Percentiles rank a stretch among this genome's conserved stretches.
phyloP scores from a whole-genome alignment of 768 basidiomycete genomes.

The Mycena capillaripes region DNA sequence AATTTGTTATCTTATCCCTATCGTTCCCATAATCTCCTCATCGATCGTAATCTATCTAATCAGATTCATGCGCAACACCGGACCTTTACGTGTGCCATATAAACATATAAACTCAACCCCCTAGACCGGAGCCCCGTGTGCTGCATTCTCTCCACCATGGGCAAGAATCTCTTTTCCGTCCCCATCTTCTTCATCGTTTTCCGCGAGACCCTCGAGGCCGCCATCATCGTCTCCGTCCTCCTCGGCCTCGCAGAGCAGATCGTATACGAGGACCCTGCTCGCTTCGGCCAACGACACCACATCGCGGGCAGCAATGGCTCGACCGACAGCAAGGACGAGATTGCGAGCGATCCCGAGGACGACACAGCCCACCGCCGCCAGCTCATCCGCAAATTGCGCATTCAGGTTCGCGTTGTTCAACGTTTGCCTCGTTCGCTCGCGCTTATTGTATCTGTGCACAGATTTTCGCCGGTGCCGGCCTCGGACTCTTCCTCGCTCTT shows the following conservation, averaged over 20 bases:
- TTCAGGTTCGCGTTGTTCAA: constrained; percentile 60
- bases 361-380: constrained; percentile 52
- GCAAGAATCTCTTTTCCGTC: constrained; percentile 84
- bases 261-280: constrained; percentile 56
- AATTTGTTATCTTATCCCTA: background rate
- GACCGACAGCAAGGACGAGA: constrained; percentile 45
- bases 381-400: constrained; percentile 76
- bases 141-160: constrained; percentile 59
- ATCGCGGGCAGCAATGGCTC: constrained; percentile 20
- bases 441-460: constrained; percentile 43
- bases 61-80: background rate
- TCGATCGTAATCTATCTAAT: background rate
- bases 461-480: constrained; percentile 82
- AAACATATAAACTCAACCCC: background rate
- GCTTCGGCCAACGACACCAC: constrained; percentile 31
- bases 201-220: constrained; percentile 93
- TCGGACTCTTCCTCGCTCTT: constrained; percentile 85
- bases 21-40: too few species aligned
- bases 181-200: constrained; percentile 98
- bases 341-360: constrained; percentile 45
- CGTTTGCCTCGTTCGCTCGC: background rate
- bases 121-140: background rate
- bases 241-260: constrained; percentile 94
- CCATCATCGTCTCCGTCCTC: constrained; percentile 92
- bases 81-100: background rate